Conservation (phyloP, 768 basidiomycete species). For the Termitomyces sp. region DNA sequence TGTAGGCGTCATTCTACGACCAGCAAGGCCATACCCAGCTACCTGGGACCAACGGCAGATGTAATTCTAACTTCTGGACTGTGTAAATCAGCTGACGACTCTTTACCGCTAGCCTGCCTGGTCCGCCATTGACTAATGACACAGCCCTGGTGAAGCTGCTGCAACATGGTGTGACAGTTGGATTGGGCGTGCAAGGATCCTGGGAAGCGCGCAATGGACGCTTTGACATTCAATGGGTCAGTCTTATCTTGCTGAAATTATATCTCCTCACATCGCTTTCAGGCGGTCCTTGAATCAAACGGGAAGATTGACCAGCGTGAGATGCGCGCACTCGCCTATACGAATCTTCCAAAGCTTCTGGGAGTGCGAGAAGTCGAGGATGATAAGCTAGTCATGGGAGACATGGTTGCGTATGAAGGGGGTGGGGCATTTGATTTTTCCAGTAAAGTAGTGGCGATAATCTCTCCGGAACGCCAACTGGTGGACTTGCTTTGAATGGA, state of each 20-base stretch:
- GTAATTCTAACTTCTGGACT: conserved; percentile 28
- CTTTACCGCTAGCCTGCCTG: conserved; percentile 45
- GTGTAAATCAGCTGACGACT: conserved; percentile 5
- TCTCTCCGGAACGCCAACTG: conserved; percentile 41
- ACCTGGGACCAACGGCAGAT: conserved; percentile 69
- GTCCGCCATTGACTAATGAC: conserved; percentile 65
- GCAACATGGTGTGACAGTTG: conserved; percentile 75
- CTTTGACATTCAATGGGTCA: conserved; percentile 77
- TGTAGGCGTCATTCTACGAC: conserved; percentile 46
- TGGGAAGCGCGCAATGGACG: conserved; percentile 73
- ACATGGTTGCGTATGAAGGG: conserved; percentile 57
- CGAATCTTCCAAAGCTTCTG: conserved; percentile 34
- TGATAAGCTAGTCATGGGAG: conserved; percentile 29
- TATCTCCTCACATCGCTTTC: not conserved
- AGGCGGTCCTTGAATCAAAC: conserved; percentile 45
- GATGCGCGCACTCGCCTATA: conserved; percentile 39
- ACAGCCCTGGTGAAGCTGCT: conserved; percentile 59
- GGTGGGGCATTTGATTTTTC: conserved; percentile 51
- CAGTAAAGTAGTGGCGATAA: conserved; percentile 50
- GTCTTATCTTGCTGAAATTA: conserved; percentile 16
- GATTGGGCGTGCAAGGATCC: conserved; percentile 57
- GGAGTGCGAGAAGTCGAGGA: conserved; percentile 34
- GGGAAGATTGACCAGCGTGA: conserved; percentile 33
- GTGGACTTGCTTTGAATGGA: conserved; percentile 46
- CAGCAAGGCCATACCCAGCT: conserved; percentile 62